These are phyloP conservation scores for Butyriboletus loyo DNA, from an alignment of 768 basidiomycete genomes.

Conservation along the genomic window DNA sequence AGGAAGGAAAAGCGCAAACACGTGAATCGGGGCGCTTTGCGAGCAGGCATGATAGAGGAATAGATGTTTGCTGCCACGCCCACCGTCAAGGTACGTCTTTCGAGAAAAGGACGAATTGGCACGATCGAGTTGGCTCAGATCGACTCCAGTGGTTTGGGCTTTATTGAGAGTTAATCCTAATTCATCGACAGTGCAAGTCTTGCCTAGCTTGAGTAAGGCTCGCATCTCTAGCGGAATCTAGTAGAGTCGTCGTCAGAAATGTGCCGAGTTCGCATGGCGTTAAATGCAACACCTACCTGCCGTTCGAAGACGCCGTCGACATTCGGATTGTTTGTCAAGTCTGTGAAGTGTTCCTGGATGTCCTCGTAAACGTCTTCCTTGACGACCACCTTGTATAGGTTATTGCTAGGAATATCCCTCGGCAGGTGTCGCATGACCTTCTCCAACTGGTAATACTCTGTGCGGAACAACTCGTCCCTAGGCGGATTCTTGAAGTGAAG, in stretches of 20 bases:
- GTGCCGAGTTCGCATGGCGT: neutral
- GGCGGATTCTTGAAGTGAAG: conserved; percentile 78
- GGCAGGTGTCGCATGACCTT: conserved; percentile 78
- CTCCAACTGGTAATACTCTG: conserved; percentile 66
- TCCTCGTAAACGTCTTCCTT: conserved; percentile 81
- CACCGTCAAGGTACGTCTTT: conserved; percentile 71
- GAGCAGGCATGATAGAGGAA: conserved; percentile 88
- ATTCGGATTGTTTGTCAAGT: conserved; percentile 89
- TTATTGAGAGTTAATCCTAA: conserved; percentile 70
- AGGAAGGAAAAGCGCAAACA: conserved; percentile 86
- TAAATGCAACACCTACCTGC: conserved; percentile 52
- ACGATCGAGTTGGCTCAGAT: conserved; percentile 76
- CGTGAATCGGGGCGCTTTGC: conserved; percentile 69
- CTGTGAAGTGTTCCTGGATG: conserved; percentile 87
- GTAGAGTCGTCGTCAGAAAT: neutral
- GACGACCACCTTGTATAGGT: conserved; percentile 82
- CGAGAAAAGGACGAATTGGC: conserved; percentile 54
- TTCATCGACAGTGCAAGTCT: conserved; percentile 69
- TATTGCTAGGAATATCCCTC: conserved; percentile 66
- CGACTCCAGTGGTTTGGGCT: conserved; percentile 79
- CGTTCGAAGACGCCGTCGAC: conserved; percentile 94
- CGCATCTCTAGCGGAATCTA: conserved; percentile 84
- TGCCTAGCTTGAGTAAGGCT: conserved; percentile 79
- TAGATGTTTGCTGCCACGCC: conserved; percentile 68
- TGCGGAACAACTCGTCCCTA: conserved; percentile 62